A percentile compares a stretch with the other conserved stretches of the same genome.
These are phyloP conservation scores for Aspergillus ellipticus DNA, from an alignment of 495 filamentous ascomycete genomes.

Conservation along the genomic window DNA sequence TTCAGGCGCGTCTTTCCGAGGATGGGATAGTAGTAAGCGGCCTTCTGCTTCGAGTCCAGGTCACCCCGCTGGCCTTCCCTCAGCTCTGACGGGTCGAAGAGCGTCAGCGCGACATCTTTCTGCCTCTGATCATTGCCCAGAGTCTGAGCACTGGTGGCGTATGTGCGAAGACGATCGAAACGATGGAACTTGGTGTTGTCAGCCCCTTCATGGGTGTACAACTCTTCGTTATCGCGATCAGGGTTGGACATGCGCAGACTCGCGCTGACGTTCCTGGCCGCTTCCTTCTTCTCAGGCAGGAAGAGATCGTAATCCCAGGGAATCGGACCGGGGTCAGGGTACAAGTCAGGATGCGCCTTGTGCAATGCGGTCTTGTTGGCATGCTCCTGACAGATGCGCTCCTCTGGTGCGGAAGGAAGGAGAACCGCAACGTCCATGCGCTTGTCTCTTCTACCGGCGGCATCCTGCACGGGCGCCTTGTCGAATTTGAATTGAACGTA, in stretches of 20 bases:
- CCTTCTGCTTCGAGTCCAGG: conserved; percentile 50
- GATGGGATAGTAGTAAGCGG: conserved; percentile 88
- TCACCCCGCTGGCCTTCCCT: conserved; percentile 11
- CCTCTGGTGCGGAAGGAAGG: conserved; percentile 56
- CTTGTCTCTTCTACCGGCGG: conserved; percentile 61
- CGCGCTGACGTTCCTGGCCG: conserved; percentile 60
- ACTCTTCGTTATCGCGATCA: conserved; percentile 59
- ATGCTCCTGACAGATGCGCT: conserved; percentile 42
- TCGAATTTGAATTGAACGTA: conserved; percentile 88
- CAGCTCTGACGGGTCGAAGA: conserved; percentile 57
- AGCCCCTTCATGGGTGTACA: conserved; percentile 59
- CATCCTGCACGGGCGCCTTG: conserved; percentile 66
- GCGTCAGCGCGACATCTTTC: conserved; percentile 55
- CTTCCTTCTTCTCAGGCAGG: conserved; percentile 55
- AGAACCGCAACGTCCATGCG: conserved; percentile 80
- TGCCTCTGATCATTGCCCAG: conserved; percentile 53
- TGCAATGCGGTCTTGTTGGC: conserved; percentile 55
- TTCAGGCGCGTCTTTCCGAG: conserved; percentile 63
- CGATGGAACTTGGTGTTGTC: conserved; percentile 54
- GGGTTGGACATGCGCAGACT: conserved; percentile 71
- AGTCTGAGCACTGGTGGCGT: conserved; percentile 71
- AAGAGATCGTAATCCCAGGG: conserved; percentile 80
- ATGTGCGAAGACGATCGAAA: conserved; percentile 75
- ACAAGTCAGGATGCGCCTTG: conserved; percentile 56
- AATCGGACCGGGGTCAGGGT: conserved; percentile 56